Conservation (phyloP, 192 early-diverging fungal species). For the Radiomyces spectabilis region DNA sequence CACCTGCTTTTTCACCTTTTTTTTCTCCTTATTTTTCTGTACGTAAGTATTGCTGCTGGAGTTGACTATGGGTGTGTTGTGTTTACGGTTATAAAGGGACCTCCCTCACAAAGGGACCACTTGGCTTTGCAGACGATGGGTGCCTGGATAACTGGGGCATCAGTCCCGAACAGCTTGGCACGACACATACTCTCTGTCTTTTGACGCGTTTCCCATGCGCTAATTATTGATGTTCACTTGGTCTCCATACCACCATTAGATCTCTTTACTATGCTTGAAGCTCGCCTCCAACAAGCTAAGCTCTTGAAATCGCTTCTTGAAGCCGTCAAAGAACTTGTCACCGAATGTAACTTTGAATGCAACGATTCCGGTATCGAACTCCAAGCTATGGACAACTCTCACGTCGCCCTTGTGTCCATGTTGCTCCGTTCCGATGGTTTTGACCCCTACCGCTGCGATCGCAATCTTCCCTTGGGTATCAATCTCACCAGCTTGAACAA, state of each 20-base stretch:
- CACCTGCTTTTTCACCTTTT: too few species aligned
- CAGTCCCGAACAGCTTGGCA: too few species aligned
- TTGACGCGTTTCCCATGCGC: neutral
- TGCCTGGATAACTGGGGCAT: too few species aligned
- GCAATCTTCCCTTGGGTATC: slow-evolving; percentile 85
- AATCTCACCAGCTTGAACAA: slow-evolving; percentile 82
- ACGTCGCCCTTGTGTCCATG: slow-evolving; percentile 89
- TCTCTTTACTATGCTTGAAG: slow-evolving; percentile 76
- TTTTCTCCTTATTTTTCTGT: too few species aligned
- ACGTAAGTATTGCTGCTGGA: too few species aligned
- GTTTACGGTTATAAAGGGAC: too few species aligned
- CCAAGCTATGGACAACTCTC: slow-evolving; percentile 99
- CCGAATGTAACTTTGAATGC: slow-evolving; percentile 97
- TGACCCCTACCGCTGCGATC: slow-evolving; percentile 86
- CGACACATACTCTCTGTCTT: neutral
- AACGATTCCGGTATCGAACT: slow-evolving; percentile 89
- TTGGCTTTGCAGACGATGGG: too few species aligned
- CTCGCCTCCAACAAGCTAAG: slow-evolving; percentile 76
- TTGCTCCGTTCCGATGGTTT: slow-evolving; percentile 76
- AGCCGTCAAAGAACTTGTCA: slow-evolving; percentile 95
- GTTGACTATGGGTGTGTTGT: too few species aligned
- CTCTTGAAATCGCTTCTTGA: slow-evolving; percentile 94
- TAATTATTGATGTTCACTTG: too few species aligned
- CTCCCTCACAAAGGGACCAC: too few species aligned
- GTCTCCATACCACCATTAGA: too few species aligned